Evolutionary conservation across 1,284 basidiomycete genomes (phyloP), one percentile per base, ranked within the genome.

Genomic region (Phlebopus sp.): DNA sequence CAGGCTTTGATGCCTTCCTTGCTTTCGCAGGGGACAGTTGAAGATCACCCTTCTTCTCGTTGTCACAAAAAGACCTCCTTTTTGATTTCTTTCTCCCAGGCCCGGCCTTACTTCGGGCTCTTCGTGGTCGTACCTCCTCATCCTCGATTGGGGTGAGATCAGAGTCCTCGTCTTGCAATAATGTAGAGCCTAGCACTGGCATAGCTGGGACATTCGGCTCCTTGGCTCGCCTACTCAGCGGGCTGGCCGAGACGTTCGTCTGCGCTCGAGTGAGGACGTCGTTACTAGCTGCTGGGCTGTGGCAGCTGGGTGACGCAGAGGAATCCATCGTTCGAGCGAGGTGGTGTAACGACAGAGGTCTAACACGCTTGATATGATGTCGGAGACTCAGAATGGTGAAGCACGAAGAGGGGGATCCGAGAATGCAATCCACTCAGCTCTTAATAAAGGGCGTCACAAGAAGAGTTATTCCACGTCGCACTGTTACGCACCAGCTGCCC

Each of bases 61-160:
- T 21, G 18, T 9, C 17, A 27, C 5, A 9, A 11, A 9, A 9
- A 29, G 27, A 5, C 14, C 10, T 46, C 18, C 37, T 23, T 21
- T 2, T 21, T 1, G 2, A 19, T n/a, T 13, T 14, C 41, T 29
- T 34, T 30, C 7, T 9, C 15, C 6, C 5, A 18, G 9, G 17
- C 5, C 17, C 27, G 8, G 15, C 32, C 37, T 48, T 49, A 32
- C 21, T 44, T 29, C 31, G 46, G 18, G 47, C 21, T 15, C 15
- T 46, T 29, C 18, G 15, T 23, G 32, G 40, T 37, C 31, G 14
- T 9, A 47, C 42, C 4, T 27, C 38, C 9, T 49, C 55, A 14
- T 50, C 60, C 35, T 55, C 49, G 34, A 58, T 40, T 5, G 50
- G 47, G 5, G 57, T 58, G 3, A 51, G 49, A 13, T 57, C 52